phyloP scores from a whole-genome alignment of 31 red algal genomes.

The Asparagopsis taxiformis region DNA sequence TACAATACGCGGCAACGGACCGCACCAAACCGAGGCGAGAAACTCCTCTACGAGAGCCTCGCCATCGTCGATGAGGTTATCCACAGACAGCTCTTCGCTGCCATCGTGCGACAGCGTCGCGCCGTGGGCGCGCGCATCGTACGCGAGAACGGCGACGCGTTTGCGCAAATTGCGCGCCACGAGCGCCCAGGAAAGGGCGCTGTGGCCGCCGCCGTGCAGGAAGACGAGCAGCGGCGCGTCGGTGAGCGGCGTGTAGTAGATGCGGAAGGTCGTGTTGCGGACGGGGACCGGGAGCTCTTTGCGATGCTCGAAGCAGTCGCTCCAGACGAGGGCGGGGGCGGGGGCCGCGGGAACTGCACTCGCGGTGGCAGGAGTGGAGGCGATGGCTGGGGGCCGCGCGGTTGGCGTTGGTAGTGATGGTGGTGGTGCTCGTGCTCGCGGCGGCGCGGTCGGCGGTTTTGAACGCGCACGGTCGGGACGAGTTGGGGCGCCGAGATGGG shows the following conservation, averaged over 20 bases:
- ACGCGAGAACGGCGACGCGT: conserved; percentile 65
- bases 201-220: conserved; percentile 93
- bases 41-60: conserved; percentile 47
- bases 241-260: conserved; percentile 28
- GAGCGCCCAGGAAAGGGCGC: conserved; percentile 79
- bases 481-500: too few species aligned
- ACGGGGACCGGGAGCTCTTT: conserved; percentile 17
- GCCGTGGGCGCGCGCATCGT: conserved; percentile 93
- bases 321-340: too few species aligned
- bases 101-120: conserved; percentile 56
- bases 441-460: too few species aligned
- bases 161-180: conserved; percentile 25
- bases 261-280: conserved; percentile 26
- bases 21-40: neutral
- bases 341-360: too few species aligned
- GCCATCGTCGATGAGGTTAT: conserved; percentile 75
- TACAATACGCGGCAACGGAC: conserved; percentile 41
- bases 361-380: too few species aligned
- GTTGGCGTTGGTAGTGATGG: too few species aligned
- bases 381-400: too few species aligned
- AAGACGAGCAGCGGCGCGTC: conserved; percentile 37
- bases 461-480: too few species aligned
- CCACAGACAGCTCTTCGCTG: conserved; percentile 62
- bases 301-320: conserved; percentile 32
- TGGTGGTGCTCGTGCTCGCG: too few species aligned